Evolutionary conservation across 768 basidiomycete genomes (phyloP).

Genomic region (Rubroboletus pulcherrimus): DNA sequence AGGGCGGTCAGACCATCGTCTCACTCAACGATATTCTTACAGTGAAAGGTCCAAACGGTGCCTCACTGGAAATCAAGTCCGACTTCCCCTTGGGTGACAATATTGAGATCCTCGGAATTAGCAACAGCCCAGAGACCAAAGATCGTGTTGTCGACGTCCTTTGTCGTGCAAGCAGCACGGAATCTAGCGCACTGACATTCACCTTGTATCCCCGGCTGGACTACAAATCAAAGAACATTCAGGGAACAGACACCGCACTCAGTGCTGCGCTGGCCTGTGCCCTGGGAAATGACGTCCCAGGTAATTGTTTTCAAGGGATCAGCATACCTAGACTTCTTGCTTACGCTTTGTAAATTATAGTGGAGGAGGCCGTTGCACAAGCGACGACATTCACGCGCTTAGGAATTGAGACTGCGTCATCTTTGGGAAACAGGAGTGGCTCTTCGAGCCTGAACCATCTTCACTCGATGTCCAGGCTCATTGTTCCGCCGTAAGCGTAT

Average conservation of each 20-base stretch:
- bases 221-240: not conserved
- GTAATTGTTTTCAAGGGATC: not conserved
- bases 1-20: not conserved
- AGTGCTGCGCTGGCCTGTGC: not conserved
- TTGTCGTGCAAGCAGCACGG: not conserved
- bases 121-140: not conserved
- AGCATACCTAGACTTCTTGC: not conserved
- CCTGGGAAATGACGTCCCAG: not conserved
- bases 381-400: not conserved
- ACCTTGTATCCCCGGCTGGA: not conserved
- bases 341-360: not conserved
- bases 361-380: not conserved
- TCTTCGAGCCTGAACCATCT: not conserved
- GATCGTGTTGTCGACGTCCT: not conserved
- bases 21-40: not conserved
- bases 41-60: not conserved
- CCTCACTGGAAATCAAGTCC: not conserved
- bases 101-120: constrained; percentile 1
- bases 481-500: constrained; percentile 1
- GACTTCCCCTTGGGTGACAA: constrained; percentile 1
- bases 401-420: not conserved
- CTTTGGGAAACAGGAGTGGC: not conserved
- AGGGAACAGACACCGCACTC: not conserved
- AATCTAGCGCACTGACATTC: not conserved
- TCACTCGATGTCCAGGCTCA: not conserved